Evolutionary conservation across 1,284 basidiomycete genomes (phyloP).

Genomic region (Thecaphora frezii): DNA sequence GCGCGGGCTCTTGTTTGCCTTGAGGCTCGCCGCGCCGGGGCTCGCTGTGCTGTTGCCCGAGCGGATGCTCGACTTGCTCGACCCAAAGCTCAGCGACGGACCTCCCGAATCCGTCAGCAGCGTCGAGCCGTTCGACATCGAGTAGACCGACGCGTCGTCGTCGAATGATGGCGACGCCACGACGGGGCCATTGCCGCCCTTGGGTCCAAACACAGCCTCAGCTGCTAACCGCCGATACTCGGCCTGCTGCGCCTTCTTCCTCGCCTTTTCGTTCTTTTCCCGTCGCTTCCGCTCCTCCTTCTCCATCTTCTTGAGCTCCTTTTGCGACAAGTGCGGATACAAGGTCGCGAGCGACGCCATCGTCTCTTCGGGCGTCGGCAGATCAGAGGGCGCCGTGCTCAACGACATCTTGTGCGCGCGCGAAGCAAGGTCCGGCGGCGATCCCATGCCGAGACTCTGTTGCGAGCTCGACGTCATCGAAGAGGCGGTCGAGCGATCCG

Average conservation of each 20-base stretch:
- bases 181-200: constrained; percentile 21
- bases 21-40: constrained; percentile 22
- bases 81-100: constrained; percentile 10
- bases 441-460: constrained; percentile 9
- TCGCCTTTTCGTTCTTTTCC: constrained; percentile 32
- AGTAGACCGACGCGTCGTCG: constrained; percentile 20
- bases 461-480: constrained; percentile 18
- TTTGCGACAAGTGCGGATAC: constrained; percentile 15
- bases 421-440: neutral
- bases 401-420: neutral
- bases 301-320: constrained; percentile 32
- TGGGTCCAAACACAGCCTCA: constrained; percentile 37
- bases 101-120: constrained; percentile 1
- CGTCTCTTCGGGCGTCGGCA: neutral
- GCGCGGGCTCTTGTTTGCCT: constrained; percentile 21
- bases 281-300: constrained; percentile 26
- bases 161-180: constrained; percentile 19
- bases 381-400: too few species aligned
- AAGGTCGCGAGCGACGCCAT: neutral
- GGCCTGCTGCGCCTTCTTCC: constrained; percentile 34
- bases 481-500: neutral
- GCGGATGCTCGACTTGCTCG: constrained; percentile 16
- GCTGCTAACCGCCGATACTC: constrained; percentile 35
- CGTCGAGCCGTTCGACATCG: constrained; percentile 1
- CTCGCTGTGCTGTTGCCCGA: constrained; percentile 31